Conservation (phyloP, 2,329 filamentous ascomycete genomes). For the Penicillium sp. region DNA sequence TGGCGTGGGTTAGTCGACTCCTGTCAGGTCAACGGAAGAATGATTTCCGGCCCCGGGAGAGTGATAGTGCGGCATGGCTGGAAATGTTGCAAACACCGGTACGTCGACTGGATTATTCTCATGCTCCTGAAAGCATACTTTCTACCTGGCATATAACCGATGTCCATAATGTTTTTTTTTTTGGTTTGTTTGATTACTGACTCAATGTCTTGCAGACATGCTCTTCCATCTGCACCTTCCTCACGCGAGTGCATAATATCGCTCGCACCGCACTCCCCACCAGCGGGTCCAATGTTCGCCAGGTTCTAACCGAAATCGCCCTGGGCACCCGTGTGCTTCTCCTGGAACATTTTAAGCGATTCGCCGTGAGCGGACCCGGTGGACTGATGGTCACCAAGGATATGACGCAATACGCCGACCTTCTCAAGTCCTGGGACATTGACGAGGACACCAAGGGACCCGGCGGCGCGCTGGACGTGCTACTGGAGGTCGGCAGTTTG, state of each 20-base stretch:
- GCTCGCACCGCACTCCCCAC: constrained; percentile 58
- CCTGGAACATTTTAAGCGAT: constrained; percentile 91
- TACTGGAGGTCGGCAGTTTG: constrained; percentile 88
- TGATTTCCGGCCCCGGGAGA: constrained; percentile 83
- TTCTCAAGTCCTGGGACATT: constrained; percentile 76
- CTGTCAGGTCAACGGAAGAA: constrained; percentile 76
- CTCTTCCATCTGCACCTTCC: constrained; percentile 71
- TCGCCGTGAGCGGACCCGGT: constrained; percentile 85
- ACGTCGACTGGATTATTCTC: constrained; percentile 11
- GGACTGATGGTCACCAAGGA: constrained; percentile 95
- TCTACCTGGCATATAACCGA: neutral
- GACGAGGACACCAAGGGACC: constrained; percentile 52
- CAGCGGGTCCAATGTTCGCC: constrained; percentile 69
- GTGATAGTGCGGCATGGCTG: constrained; percentile 52
- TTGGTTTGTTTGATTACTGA: neutral
- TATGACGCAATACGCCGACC: constrained; percentile 84
- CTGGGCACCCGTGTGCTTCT: constrained; percentile 70
- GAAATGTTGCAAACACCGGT: constrained; percentile 74
- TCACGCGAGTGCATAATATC: constrained; percentile 60
- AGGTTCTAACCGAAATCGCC: constrained; percentile 78
- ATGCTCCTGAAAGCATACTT: neutral
- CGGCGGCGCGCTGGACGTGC: constrained; percentile 65
- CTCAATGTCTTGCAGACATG: constrained; percentile 54
- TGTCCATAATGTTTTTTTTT: neutral
- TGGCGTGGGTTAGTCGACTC: constrained; percentile 69